These are phyloP conservation scores for Penicillium sp. DNA, from an alignment of 2,329 filamentous ascomycete genomes.

Conservation along the genomic window DNA sequence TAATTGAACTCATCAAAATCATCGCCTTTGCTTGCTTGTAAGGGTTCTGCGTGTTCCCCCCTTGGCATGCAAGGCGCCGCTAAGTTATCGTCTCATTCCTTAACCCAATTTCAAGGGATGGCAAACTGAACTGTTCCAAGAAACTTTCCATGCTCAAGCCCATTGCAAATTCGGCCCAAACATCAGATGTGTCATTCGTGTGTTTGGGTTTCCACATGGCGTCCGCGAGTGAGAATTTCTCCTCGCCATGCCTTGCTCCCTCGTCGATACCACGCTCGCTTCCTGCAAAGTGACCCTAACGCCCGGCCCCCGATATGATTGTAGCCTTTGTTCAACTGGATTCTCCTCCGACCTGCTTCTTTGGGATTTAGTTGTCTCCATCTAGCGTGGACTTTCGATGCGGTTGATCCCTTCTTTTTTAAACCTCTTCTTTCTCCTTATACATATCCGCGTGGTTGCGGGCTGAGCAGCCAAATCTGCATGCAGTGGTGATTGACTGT, in stretches of 20 bases:
- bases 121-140: not conserved
- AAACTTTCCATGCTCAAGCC: not conserved
- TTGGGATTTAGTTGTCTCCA: conserved; percentile 7
- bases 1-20: not conserved
- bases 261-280: conserved; percentile 16
- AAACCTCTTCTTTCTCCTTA: no score
- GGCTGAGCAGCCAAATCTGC: not conserved
- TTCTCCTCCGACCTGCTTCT: conserved; percentile 16
- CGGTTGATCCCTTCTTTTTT: not conserved
- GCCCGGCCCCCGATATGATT: conserved; percentile 2
- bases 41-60: conserved; percentile 8
- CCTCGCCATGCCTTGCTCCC: conserved; percentile 21
- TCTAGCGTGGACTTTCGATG: not conserved
- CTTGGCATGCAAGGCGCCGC: conserved; percentile 21
- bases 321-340: not conserved
- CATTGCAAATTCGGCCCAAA: conserved; percentile 8
- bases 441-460: no score
- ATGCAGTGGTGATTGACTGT: not conserved
- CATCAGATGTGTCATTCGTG: conserved; percentile 16
- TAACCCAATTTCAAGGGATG: conserved; percentile 17
- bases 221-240: conserved; percentile 9
- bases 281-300: conserved; percentile 4
- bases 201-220: conserved; percentile 21
- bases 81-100: conserved; percentile 16
- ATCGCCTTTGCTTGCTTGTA: conserved; percentile 7